Evolutionary conservation across 2,329 filamentous ascomycete species (phyloP).

Genomic region (Nemania abortiva): DNA sequence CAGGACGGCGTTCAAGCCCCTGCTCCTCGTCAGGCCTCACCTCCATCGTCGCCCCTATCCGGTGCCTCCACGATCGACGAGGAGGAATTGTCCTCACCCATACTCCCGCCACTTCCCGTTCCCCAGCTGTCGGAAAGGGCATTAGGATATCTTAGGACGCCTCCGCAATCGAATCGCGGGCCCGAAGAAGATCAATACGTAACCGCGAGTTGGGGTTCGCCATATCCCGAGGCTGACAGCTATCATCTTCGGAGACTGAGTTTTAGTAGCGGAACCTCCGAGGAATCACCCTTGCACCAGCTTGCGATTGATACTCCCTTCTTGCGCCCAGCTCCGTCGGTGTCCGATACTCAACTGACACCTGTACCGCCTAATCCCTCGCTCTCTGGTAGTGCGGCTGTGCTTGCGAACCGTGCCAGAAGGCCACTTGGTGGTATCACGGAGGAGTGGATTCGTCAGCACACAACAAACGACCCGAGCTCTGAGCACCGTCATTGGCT

Average conservation of each 20-base stretch:
- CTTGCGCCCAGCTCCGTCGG: constrained; percentile 66
- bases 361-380: constrained; percentile 51
- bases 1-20: constrained; percentile 65
- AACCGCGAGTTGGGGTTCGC: constrained; percentile 92
- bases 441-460: constrained; percentile 88
- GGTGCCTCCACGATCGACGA: constrained; percentile 70
- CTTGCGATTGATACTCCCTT: constrained; percentile 73
- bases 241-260: constrained; percentile 63
- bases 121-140: constrained; percentile 70
- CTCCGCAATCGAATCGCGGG: constrained; percentile 54
- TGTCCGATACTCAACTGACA: constrained; percentile 53
- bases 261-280: constrained; percentile 69
- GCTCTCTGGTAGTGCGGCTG: constrained; percentile 64
- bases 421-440: constrained; percentile 74
- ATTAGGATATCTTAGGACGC: constrained; percentile 64
- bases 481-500: constrained; percentile 84
- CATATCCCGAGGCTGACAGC: constrained; percentile 77
- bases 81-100: constrained; percentile 66
- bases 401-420: constrained; percentile 72
- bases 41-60: constrained; percentile 70
- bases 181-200: constrained; percentile 61
- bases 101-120: constrained; percentile 68
- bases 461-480: constrained; percentile 77
- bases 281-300: constrained; percentile 71
- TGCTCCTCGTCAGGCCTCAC: constrained; percentile 55